Base-by-base conservation (phyloP, 1,284 basidiomycete species). In the Quambalaria eucalypti region DNA sequence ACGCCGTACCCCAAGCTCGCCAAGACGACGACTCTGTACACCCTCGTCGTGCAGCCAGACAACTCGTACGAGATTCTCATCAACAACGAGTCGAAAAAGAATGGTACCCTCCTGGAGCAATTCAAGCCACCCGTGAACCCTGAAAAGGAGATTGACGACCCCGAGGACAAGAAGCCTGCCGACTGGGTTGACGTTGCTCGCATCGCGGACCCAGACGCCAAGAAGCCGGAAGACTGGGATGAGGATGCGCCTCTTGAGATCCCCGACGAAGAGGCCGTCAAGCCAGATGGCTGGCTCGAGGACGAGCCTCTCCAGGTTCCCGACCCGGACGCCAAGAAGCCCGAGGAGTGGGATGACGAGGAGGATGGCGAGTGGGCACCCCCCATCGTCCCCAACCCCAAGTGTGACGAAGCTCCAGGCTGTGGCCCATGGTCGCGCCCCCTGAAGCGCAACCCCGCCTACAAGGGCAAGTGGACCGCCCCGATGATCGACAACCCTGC, bases 331-430 rank as follows among this genome's bases (percentile, higher is more conserved):
- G 87, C 90, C 47, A 84, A 86, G 79, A 97, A 97, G 82, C 95
- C 95, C 28, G 93, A 97, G 76, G 95, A 99, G 78, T 99, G 95
- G 95, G 92, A 96, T 74, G 88, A 98, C 67, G 95, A 97, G 77
- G 93, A 98, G 77, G 93, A 98, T 71, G 95, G 95, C 77, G 93
- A 97, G 75, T 99, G 91, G 90, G 83, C 96, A 60, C 83, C 91
- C 10, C 91, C 93, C 28, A 84, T 83, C 59, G 81, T 98, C 56
- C 79, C 83, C 31, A 78, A 77, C 71, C 77, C 77, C 56, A 96
- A 96, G 82, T 88, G 91, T 68, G 81, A 85, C 64, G 86, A 85
- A 57, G 90, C 85, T 57, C 84, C 90, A 66, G 95, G 95, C 46
- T 99, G 95, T 73, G 95, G 95, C 74, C 83, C 86, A 76, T 98